These are phyloP conservation scores for Saccharomycopsis fibuligera DNA, from an alignment of 805 yeast genomes.

Conservation along the genomic window DNA sequence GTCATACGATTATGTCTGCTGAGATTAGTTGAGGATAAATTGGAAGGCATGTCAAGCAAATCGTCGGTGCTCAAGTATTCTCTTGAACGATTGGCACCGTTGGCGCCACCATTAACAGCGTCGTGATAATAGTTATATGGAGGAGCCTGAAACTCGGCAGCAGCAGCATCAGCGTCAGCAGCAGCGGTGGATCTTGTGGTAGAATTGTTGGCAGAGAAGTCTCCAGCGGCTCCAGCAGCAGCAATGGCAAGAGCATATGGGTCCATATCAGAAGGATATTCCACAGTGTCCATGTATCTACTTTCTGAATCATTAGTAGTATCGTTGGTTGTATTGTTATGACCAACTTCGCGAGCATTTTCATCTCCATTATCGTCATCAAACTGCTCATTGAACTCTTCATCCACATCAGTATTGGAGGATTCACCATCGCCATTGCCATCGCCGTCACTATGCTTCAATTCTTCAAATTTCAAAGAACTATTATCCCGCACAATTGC, in stretches of 20 bases:
- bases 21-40: constrained; percentile 8
- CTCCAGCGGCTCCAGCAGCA: neutral
- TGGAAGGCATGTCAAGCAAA: constrained; percentile 12
- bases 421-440: neutral
- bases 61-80: constrained; percentile 9
- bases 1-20: neutral
- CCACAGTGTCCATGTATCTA: constrained; percentile 12
- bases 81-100: neutral
- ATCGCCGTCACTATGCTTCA: neutral
- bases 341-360: neutral
- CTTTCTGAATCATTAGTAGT: constrained; percentile 12
- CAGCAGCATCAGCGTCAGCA: too few species aligned
- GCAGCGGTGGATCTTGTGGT: neutral
- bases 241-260: neutral
- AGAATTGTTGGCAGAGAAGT: neutral
- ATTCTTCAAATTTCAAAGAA: neutral
- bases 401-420: constrained; percentile 10
- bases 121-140: neutral
- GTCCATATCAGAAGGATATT: neutral
- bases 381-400: constrained; percentile 14
- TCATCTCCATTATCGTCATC: neutral
- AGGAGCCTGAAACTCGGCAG: too few species aligned
- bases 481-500: neutral
- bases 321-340: neutral
- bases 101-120: neutral